A percentile compares a stretch with the other conserved stretches of the same genome.
phyloP scores from a whole-genome alignment of 495 filamentous ascomycete genomes.

The Lineolata rhizophorae region DNA sequence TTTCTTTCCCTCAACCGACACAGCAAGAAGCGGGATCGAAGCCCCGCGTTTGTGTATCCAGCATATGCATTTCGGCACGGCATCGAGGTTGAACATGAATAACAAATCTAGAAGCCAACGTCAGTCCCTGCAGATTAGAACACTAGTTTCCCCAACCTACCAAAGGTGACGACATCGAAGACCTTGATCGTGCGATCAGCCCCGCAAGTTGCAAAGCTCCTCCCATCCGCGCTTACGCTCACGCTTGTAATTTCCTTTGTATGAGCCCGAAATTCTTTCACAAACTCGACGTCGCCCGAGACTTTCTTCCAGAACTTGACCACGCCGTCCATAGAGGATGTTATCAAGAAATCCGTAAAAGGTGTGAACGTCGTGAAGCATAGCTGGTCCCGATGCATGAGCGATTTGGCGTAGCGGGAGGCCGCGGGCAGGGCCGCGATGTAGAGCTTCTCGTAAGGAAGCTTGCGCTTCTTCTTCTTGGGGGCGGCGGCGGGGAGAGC shows the following conservation, averaged over 20 bases:
- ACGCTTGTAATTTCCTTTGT: conserved; percentile 63
- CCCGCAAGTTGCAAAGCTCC: conserved; percentile 83
- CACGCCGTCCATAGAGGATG: conserved; percentile 73
- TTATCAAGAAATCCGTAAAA: conserved; percentile 81
- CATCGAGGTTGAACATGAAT: conserved; percentile 54
- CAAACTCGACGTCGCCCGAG: conserved; percentile 76
- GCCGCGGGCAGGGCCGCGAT: conserved; percentile 70
- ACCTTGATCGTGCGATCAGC: conserved; percentile 77
- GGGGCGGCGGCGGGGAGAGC: conserved; percentile 53
- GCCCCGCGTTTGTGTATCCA: conserved; percentile 85
- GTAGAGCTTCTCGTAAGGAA: conserved; percentile 89
- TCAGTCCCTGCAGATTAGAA: no score
- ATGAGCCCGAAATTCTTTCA: conserved; percentile 92
- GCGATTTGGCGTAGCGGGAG: conserved; percentile 72
- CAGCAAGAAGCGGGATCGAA: conserved; percentile 64
- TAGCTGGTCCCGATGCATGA: conserved; percentile 96
- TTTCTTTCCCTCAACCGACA: conserved; percentile 60
- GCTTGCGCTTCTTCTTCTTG: conserved; percentile 69
- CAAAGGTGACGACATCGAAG: conserved; percentile 89
- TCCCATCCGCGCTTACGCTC: conserved; percentile 67
- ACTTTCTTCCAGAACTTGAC: conserved; percentile 99
- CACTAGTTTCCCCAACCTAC: conserved; percentile 19
- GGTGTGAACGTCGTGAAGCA: conserved; percentile 72
- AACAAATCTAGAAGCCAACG: conserved; percentile 75
- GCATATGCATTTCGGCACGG: conserved; percentile 57